Percentiles rank a stretch among this genome's conserved stretches.
Evolutionary conservation across 371 early-diverging fungal genomes (phyloP).

Genomic region (Sporodiniella umbellata): DNA sequence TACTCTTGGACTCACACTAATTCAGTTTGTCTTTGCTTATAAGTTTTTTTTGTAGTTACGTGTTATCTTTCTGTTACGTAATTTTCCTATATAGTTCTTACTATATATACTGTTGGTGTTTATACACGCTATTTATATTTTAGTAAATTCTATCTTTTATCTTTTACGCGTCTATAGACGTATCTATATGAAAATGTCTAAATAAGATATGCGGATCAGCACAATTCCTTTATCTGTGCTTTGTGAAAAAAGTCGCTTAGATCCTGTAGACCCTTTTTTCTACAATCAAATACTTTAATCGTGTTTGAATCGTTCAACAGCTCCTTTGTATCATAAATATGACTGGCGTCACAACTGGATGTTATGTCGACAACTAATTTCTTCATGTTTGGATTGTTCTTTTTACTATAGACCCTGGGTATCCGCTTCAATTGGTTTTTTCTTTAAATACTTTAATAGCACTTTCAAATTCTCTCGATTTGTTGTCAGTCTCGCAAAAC

Average conservation of each 20-base stretch:
- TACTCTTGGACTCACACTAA: too few relatives aligned
- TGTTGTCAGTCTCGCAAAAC: conserved; percentile 16
- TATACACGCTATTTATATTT: too few relatives aligned
- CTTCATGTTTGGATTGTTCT: conserved; percentile 12
- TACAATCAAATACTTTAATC: conserved; percentile 7
- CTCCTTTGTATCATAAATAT: conserved; percentile 11
- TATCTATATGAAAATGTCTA: too few relatives aligned
- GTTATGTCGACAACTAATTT: conserved; percentile 10
- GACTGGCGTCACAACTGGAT: conserved; percentile 8
- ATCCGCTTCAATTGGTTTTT: conserved; percentile 10
- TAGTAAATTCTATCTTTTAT: too few relatives aligned
- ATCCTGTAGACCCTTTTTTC: conserved; percentile 10
- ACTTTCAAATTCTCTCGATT: conserved; percentile 15
- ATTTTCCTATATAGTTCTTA: too few relatives aligned
- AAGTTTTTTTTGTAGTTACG: too few relatives aligned
- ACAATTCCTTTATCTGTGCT: background rate
- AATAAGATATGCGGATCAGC: too few relatives aligned
- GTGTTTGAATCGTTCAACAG: conserved; percentile 13
- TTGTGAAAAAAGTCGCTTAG: conserved; percentile 5
- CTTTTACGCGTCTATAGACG: too few relatives aligned
- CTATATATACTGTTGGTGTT: too few relatives aligned
- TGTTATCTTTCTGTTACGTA: too few relatives aligned
- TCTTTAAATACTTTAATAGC: conserved; percentile 8
- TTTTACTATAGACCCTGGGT: conserved; percentile 10
- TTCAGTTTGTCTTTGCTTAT: too few relatives aligned